These are phyloP conservation scores for Heliosperma pusillum DNA, from an alignment of 148 eudicot species.

Conservation along the genomic window DNA sequence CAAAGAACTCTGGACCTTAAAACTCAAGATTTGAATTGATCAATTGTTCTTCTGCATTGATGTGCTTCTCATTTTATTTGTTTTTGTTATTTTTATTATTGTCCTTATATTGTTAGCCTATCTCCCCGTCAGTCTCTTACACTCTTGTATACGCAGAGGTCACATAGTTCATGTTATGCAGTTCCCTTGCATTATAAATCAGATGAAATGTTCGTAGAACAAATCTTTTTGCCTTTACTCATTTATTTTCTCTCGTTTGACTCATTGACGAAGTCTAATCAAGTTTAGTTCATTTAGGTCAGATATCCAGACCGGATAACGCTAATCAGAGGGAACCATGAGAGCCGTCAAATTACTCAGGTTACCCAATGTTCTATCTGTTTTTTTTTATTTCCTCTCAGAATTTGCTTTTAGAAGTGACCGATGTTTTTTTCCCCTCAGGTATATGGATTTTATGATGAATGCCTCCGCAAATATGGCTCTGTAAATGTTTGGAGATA, in stretches of 20 bases:
- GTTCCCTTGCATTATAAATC: neutral
- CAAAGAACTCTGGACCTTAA: too few relatives aligned
- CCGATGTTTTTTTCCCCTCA: constrained; percentile 34
- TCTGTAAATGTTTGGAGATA: constrained; percentile 95
- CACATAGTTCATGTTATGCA: neutral
- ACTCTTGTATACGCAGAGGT: neutral
- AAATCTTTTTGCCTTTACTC: neutral
- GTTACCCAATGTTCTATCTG: constrained; percentile 30
- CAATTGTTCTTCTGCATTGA: too few relatives aligned
- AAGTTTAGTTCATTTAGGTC: constrained; percentile 45
- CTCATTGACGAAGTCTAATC: constrained; percentile 12
- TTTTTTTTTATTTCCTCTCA: constrained; percentile 9
- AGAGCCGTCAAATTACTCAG: constrained; percentile 89
- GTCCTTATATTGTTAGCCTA: neutral
- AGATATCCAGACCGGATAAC: constrained; percentile 95
- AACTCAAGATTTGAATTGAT: too few relatives aligned
- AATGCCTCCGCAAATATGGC: constrained; percentile 92
- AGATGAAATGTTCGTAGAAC: neutral
- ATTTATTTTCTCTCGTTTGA: neutral
- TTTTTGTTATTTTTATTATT: neutral
- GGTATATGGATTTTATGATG: constrained; percentile 98
- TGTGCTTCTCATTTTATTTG: too few relatives aligned
- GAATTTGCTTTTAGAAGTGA: constrained; percentile 17
- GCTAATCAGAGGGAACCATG: constrained; percentile 91
- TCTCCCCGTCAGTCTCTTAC: neutral